Base-by-base conservation (phyloP, 805 yeast genomes). In the Cyberlindnera mycetangii region DNA sequence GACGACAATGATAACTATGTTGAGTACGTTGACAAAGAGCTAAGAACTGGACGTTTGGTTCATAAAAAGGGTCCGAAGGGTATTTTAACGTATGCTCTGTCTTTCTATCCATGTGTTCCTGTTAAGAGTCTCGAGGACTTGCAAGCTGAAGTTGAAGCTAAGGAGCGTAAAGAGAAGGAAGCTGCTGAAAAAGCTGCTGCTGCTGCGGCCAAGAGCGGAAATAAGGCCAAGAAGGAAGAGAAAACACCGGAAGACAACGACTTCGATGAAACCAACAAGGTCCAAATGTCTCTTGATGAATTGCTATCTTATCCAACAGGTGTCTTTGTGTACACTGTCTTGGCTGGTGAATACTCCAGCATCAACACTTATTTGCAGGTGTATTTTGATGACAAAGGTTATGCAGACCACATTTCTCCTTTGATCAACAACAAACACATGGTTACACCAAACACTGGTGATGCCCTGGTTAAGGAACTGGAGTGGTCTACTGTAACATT, bases 41-140 rank as follows among this genome's bases (percentile, higher is more conserved):
- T 75, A 48, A 76, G 83, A 55, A 72, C 71, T 4, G 83, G 83
- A 41, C 77, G 78, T 52, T 70, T 93, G 52, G 78, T 85, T 36
- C 78, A 78, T 58, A 84, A 79, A 62, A 85, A 81, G 57, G 89
- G 92, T n/a, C 79, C 93, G 25, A 85, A 84, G 69, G 99, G 99
- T 62, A 66, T 74, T 19, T 71, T 93, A 27, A 74, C 79, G 5
- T 93, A 88, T 64, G 72, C 79, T 5, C 68, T 86, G 44, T 78
- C 95, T 2, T 93, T 92, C 71, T 90, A 80, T 67, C 99, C 99
- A 25, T 67, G 83, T 11, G 64, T 85, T 42, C 88, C 90, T 7
- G 84, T 90, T n/a, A 72, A 81, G 69, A 78, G 88, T 30, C 81
- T 89, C 34, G 83, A 80, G 43, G 96, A 89, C 52, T 69, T 78